Conservation (phyloP, 495 filamentous ascomycete species). For the Penicillium waksmanii region DNA sequence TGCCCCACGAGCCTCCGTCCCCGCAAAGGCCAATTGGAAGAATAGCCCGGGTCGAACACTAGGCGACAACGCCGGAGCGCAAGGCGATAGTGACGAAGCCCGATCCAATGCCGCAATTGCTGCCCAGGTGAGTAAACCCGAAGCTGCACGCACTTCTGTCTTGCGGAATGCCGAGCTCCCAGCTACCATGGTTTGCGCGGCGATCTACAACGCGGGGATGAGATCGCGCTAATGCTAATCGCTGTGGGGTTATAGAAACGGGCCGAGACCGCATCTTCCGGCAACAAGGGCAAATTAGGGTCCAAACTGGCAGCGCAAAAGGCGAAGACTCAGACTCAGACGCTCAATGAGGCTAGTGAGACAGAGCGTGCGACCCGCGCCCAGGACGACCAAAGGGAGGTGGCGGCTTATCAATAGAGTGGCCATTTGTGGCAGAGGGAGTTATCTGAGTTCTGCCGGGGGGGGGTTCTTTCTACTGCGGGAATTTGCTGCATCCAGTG, state of each 20-base stretch:
- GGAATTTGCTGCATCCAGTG: background rate
- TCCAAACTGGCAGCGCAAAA: slow-evolving; percentile 67
- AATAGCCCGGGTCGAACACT: slow-evolving; percentile 60
- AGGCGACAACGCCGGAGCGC: slow-evolving; percentile 40
- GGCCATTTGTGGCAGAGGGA: background rate
- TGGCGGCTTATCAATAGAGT: slow-evolving; percentile 3
- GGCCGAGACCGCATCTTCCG: slow-evolving; percentile 32
- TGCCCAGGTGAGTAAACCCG: slow-evolving; percentile 59
- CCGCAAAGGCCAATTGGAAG: slow-evolving; percentile 44
- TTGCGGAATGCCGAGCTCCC: background rate
- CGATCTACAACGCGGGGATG: background rate
- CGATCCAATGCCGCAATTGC: slow-evolving; percentile 63
- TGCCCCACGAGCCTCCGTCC: slow-evolving; percentile 40
- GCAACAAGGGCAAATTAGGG: slow-evolving; percentile 58
- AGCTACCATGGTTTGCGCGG: background rate
- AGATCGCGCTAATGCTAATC: background rate
- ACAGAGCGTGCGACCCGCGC: slow-evolving; percentile 61
- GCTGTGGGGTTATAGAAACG: slow-evolving; percentile 38
- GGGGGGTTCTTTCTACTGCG: background rate
- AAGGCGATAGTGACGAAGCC: slow-evolving; percentile 51
- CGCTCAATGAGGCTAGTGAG: slow-evolving; percentile 58
- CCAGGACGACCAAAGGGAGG: slow-evolving; percentile 44
- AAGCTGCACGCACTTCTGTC: background rate
- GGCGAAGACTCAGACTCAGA: slow-evolving; percentile 63
- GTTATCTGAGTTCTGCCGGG: background rate